Evolutionary conservation across 257 asterid species (phyloP).

Genomic region (Sherardia arvensis): DNA sequence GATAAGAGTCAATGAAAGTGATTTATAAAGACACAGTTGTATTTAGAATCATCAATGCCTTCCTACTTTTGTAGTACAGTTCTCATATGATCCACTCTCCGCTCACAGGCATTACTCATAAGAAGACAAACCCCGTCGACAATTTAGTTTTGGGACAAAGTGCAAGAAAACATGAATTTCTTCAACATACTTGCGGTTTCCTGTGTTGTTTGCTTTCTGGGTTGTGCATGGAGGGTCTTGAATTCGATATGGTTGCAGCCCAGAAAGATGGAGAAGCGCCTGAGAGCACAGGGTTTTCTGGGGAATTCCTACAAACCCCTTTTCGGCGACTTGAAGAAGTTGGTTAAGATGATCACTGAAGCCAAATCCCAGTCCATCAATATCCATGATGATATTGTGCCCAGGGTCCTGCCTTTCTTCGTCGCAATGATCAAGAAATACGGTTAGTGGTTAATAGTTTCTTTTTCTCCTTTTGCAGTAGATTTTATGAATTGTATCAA

Average conservation of each 20-base stretch:
- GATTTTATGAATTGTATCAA: too few relatives aligned
- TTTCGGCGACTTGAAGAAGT: conserved; percentile 10
- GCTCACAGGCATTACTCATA: not conserved
- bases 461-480: not conserved
- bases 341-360: not conserved
- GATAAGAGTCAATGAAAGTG: not conserved
- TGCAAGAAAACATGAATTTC: not conserved
- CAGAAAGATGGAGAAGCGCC: conserved; percentile 5
- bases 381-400: conserved; percentile 18
- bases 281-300: conserved; percentile 4
- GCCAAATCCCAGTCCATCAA: conserved; percentile 14
- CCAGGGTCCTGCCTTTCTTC: conserved; percentile 19
- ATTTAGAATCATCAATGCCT: not conserved
- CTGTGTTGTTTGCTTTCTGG: not conserved
- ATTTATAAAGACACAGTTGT: not conserved
- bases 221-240: conserved; percentile 7
- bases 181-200: not conserved
- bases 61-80: not conserved
- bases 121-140: not conserved
- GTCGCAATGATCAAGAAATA: conserved; percentile 10
- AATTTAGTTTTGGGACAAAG: not conserved
- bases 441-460: conserved; percentile 8
- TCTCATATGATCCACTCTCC: not conserved
- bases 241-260: conserved; percentile 12
- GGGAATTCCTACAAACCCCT: conserved; percentile 10